Evolutionary conservation across 495 filamentous ascomycete genomes (phyloP), one percentile per base, ranked within the genome.

Genomic region (Ramalina intermedia): DNA sequence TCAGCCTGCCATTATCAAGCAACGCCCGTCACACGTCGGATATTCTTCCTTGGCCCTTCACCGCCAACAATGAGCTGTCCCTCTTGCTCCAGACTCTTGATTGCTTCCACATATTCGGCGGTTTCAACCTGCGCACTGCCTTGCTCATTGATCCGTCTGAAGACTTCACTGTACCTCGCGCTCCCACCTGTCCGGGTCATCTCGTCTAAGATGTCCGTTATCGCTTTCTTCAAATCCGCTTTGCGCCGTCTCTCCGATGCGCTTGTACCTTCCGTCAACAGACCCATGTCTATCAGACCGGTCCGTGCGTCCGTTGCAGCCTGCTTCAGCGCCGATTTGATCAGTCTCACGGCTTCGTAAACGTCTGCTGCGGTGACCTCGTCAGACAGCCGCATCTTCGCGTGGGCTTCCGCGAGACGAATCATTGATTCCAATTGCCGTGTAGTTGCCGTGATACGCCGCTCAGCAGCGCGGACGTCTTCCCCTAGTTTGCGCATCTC

Each of bases 381-480:
- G 0, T 66, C 55, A 0, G 84, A 80, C 9, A 98, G 73, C 24
- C 91, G 81, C 91, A 98, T 98, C 60, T 94, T 94, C 18, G 91
- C 91, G 66, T 96, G 94, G 13, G 91, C 90, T 71, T 98, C 91
- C 1, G 89, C 71, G 3, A 98, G 79, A 37, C 91, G 87, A 62
- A 98, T 96, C 84, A 96, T 96, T 33, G 82, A 88, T 65, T 98
- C 91, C 35, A 98, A 70, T 63, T 98, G 91, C 46, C 91, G 76
- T 11, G 91, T 98, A 9, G 91, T 98, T 41, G 91, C 91, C 1
- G 91, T 98, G 65, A 98, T 96, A 54, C 91, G 84, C 65, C 94
- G 90, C 60, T 98, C 91, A 1, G 82, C 73, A 12, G 89, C 79
- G 23, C 91, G 87, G 42, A 96, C 87, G 63, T 96, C 93, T 63